Base-by-base conservation (phyloP, 2,329 filamentous ascomycete genomes). In the Lecanicillium sp. region DNA sequence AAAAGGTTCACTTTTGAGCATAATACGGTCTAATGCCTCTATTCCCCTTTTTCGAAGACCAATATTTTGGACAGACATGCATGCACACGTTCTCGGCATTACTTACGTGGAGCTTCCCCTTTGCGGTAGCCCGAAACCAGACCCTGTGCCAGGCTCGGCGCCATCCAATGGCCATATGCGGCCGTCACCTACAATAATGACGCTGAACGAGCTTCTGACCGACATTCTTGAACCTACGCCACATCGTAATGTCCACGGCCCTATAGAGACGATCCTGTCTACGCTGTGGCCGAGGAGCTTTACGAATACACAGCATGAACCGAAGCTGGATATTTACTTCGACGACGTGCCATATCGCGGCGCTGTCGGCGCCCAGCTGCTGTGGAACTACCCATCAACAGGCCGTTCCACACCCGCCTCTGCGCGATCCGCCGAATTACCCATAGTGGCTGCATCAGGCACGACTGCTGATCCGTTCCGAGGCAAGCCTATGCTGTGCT, bases 21-120 rank as follows among this genome's bases (percentile, higher is more conserved):
- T 73, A 32, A 59, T 78, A 43, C 65, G 68, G 43, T 58, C 69
- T 16, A 51, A 77, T 48, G 53, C 63, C 25, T 65, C 69, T 30
- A 54, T 51, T 1, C 61, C 66, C 1, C 67, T 78, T 15, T 75
- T 68, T 43, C 55, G 71, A 33, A 61, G 65, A 17, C 74, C 74
- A 2, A 67, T 75, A 33, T 67, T 63, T 49, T 78, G 74, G 74
- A 75, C 68, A 13, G 72, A 76, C 38, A 41, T 60, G 2, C 74
- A 78, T 43, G 49, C 61, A 9, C 51, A 58, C 31, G 54, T 75
- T 3, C 67, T 78, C 5, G 64, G 63, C 17, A 67, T 61, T 13
- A 54, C 53, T 30, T 78, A 75, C 54, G 43, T 54, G 17, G 57
- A 67, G 46, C 56, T 62, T 12, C 60, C 66, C 12, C 50, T 62